Percentiles rank a stretch among this genome's conserved stretches.
Conservation (phyloP, 495 filamentous ascomycete genomes). For the Penicillium simplicissimum region DNA sequence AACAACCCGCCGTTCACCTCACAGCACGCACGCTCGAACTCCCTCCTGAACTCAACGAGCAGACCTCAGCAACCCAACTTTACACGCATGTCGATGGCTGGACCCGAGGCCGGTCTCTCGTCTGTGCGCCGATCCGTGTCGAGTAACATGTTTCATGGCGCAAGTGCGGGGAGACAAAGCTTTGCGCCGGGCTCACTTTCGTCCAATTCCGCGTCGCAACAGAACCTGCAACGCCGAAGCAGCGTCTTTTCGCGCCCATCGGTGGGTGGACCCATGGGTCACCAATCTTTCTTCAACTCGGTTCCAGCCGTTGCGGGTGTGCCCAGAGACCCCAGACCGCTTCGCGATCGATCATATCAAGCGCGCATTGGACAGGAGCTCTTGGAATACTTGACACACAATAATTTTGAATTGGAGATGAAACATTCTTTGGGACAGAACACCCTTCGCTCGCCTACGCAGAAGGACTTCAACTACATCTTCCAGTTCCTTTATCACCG, state of each 20-base stretch:
- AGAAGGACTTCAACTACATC: constrained; percentile 95
- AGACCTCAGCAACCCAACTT: constrained; percentile 85
- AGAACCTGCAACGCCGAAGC: constrained; percentile 68
- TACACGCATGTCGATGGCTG: constrained; percentile 76
- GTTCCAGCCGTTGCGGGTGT: constrained; percentile 75
- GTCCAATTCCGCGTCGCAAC: constrained; percentile 44
- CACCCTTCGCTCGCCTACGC: constrained; percentile 86
- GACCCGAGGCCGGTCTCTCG: constrained; percentile 71
- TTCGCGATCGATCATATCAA: constrained; percentile 79
- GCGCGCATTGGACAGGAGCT: constrained; percentile 83
- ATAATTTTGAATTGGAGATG: constrained; percentile 97
- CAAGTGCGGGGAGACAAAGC: constrained; percentile 62
- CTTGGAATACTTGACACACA: constrained; percentile 82
- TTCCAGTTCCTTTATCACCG: constrained; percentile 98
- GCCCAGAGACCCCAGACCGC: constrained; percentile 83
- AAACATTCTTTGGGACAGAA: constrained; percentile 87
- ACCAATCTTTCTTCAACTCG: constrained; percentile 91
- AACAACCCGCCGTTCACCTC: constrained; percentile 64
- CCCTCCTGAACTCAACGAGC: constrained; percentile 82
- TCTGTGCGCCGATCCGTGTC: constrained; percentile 87
- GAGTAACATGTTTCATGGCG: constrained; percentile 64
- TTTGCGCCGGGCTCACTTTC: constrained; percentile 65
- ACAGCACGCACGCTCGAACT: constrained; percentile 76
- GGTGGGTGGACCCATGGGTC: constrained; percentile 59
- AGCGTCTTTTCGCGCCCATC: constrained; percentile 79